These are phyloP conservation scores for Avena eriantha DNA, from an alignment of 176 grass and related monocot genomes.

Conservation along the genomic window DNA sequence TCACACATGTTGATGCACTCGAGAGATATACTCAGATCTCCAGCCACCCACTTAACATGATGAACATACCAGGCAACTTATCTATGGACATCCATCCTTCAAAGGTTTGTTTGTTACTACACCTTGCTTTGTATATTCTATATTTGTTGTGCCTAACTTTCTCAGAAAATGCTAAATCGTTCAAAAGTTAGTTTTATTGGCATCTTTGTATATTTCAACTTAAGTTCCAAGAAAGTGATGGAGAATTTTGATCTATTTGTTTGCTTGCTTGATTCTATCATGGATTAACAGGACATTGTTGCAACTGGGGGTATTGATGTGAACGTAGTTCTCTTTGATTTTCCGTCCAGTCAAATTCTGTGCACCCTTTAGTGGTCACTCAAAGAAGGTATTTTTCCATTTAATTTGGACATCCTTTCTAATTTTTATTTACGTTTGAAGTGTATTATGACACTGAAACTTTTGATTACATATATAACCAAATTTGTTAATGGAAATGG, in stretches of 20 bases:
- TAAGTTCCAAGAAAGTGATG: background rate
- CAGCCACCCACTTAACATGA: constrained; percentile 91
- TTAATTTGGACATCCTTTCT: constrained; percentile 21
- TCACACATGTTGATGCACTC: constrained; percentile 64
- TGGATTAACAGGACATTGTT: constrained; percentile 73
- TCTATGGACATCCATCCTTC: constrained; percentile 89
- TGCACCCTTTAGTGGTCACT: constrained; percentile 90
- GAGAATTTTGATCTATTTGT: background rate
- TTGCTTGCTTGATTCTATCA: constrained; percentile 36
- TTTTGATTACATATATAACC: constrained; percentile 63
- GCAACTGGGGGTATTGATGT: constrained; percentile 87
- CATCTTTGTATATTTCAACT: background rate
- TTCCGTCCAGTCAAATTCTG: constrained; percentile 73
- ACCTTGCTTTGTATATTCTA: constrained; percentile 6
- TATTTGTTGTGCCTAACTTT: background rate
- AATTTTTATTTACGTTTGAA: background rate
- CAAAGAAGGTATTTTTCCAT: constrained; percentile 70
- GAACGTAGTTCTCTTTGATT: constrained; percentile 87
- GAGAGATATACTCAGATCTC: constrained; percentile 89
- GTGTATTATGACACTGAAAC: background rate
- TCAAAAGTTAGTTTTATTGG: background rate
- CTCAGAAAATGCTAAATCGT: background rate
- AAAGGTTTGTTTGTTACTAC: constrained; percentile 61
- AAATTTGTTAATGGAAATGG: constrained; percentile 79
- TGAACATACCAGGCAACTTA: constrained; percentile 86